A percentile compares a stretch with the other conserved stretches of the same genome.
These are phyloP conservation scores for Mortierella claussenii DNA, from an alignment of 192 early-diverging fungal genomes.

Conservation along the genomic window DNA sequence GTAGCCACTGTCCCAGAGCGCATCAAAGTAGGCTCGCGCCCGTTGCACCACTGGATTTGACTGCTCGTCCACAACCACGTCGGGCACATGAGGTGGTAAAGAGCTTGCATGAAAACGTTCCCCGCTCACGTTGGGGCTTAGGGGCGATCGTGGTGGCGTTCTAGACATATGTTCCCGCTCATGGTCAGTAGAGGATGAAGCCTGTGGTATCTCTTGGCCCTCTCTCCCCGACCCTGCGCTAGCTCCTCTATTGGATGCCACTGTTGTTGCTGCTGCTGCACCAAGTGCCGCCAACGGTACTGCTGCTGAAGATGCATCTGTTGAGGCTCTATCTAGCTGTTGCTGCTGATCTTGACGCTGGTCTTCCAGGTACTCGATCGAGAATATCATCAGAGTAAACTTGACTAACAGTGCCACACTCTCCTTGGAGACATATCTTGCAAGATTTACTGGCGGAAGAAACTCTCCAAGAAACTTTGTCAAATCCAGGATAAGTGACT, in stretches of 20 bases:
- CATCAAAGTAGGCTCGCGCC: constrained; percentile 26
- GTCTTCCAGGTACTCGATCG: constrained; percentile 18
- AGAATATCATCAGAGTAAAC: constrained; percentile 24
- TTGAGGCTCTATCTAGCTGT: constrained; percentile 1
- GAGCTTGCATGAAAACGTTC: constrained; percentile 24
- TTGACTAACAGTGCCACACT: constrained; percentile 11
- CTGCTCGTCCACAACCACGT: constrained; percentile 11
- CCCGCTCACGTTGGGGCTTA: constrained; percentile 40
- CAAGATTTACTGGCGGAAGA: constrained; percentile 27
- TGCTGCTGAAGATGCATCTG: neutral
- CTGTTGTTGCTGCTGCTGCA: neutral
- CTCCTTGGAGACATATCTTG: constrained; percentile 7
- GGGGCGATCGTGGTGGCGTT: constrained; percentile 36
- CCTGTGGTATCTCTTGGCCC: constrained; percentile 13
- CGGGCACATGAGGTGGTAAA: constrained; percentile 4
- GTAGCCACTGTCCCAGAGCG: constrained; percentile 26
- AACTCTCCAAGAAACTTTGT: constrained; percentile 20
- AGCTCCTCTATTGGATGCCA: no score
- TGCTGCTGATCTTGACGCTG: constrained; percentile 8
- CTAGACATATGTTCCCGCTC: constrained; percentile 16
- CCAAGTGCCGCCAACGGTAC: neutral
- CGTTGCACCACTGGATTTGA: constrained; percentile 15
- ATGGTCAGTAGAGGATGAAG: constrained; percentile 13
- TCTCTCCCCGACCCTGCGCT: neutral
- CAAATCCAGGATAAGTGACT: constrained; percentile 28